phyloP scores from a whole-genome alignment of 1,284 basidiomycete species.

The Ganoderma lingzhi region DNA sequence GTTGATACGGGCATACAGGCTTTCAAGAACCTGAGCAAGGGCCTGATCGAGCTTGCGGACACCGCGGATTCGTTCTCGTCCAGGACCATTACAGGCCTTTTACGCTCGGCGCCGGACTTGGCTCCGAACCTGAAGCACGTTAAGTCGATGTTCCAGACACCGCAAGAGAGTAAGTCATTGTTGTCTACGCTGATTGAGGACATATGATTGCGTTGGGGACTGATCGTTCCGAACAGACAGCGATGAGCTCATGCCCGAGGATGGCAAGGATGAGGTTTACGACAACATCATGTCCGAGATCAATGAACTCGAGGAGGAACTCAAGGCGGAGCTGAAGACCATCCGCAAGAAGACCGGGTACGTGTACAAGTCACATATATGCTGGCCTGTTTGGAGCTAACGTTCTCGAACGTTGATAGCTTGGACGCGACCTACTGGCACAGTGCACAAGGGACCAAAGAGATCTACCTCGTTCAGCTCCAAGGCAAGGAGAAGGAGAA shows the following conservation, averaged over 20 bases:
- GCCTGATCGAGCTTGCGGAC: constrained; percentile 69
- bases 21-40: constrained; percentile 78
- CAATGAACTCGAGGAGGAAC: constrained; percentile 66
- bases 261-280: constrained; percentile 87
- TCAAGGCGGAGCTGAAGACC: constrained; percentile 73
- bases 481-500: constrained; percentile 61
- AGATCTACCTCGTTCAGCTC: constrained; percentile 87
- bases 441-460: constrained; percentile 86
- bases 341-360: constrained; percentile 69
- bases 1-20: constrained; percentile 54
- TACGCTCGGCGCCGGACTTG: constrained; percentile 86
- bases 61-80: constrained; percentile 80
- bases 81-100: constrained; percentile 74
- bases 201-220: neutral
- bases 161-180: constrained; percentile 63
- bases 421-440: constrained; percentile 82
- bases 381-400: neutral
- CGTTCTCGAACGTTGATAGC: constrained; percentile 42
- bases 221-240: constrained; percentile 50
- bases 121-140: constrained; percentile 75
- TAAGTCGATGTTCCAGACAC: constrained; percentile 72
- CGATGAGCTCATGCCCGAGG: constrained; percentile 76
- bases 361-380: neutral
- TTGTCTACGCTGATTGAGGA: neutral
- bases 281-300: constrained; percentile 82